Evolutionary conservation across 768 basidiomycete species (phyloP).

Genomic region (Tephrocybe sp.): DNA sequence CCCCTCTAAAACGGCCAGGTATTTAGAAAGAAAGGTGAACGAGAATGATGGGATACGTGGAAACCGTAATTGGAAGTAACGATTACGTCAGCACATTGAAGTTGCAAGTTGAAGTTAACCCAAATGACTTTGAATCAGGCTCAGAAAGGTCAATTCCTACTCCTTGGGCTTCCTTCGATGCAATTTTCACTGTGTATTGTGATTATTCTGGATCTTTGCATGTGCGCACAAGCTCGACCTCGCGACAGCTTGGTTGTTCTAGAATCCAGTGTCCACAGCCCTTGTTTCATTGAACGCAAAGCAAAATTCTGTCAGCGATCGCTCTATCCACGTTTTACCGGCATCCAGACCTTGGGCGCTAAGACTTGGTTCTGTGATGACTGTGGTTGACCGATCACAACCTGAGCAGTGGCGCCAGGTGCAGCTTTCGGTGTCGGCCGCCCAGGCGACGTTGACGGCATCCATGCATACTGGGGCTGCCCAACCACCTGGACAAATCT

Average conservation of each 20-base stretch:
- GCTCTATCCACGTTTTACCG: not conserved
- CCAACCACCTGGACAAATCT: conserved; percentile 27
- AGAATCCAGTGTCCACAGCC: no score
- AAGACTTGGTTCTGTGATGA: conserved; percentile 9
- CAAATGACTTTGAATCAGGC: no score
- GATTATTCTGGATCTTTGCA: no score
- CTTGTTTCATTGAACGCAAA: conserved; percentile 10
- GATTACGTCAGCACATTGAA: conserved; percentile 3
- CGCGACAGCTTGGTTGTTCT: no score
- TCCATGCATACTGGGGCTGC: conserved; percentile 7
- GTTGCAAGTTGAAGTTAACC: no score
- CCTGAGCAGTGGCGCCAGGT: conserved; percentile 5
- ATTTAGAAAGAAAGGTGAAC: not conserved
- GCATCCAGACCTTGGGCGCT: conserved; percentile 9
- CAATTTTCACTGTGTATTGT: no score
- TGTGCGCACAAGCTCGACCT: no score
- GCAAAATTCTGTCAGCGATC: conserved; percentile 4
- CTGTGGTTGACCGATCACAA: conserved; percentile 1
- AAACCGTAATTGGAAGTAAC: conserved; percentile 6
- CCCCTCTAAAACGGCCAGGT: conserved; percentile 8
- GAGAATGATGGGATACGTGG: conserved; percentile 12
- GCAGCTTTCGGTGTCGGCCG: not conserved
- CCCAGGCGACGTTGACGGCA: not conserved
- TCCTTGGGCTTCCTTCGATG: no score
- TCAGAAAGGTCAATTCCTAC: no score